Evolutionary conservation across 352 stramenopile species (phyloP).

Genomic region (Nothophytophthora sp.): DNA sequence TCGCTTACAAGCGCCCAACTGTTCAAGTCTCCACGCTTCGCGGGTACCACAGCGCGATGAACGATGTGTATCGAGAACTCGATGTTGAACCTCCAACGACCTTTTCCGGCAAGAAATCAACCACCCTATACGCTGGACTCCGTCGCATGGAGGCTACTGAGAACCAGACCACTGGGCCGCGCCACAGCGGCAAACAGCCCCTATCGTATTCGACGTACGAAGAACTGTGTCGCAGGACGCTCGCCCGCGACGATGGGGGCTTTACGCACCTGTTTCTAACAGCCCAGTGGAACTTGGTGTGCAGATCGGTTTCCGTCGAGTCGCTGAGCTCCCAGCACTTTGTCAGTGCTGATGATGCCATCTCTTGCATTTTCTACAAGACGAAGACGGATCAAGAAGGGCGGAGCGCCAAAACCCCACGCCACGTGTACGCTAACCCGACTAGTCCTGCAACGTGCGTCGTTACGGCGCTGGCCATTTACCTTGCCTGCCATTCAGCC

Average conservation of each 20-base stretch:
- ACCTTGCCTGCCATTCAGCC: neutral
- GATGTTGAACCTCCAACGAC: too few species aligned
- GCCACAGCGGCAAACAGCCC: neutral
- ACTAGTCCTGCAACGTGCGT: neutral
- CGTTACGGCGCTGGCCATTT: neutral
- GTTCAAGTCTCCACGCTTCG: too few species aligned
- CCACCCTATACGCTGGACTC: too few species aligned
- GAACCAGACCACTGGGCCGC: too few species aligned
- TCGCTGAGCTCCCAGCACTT: slow-evolving; percentile 9
- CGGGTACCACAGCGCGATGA: too few species aligned
- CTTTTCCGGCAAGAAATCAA: too few species aligned
- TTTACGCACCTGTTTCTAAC: slow-evolving; percentile 19
- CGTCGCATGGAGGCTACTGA: too few species aligned
- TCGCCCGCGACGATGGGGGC: neutral
- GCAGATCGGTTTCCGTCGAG: slow-evolving; percentile 11
- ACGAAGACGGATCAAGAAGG: slow-evolving; percentile 12
- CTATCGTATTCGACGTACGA: neutral
- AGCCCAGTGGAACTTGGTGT: slow-evolving; percentile 24
- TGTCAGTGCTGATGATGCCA: neutral
- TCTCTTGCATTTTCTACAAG: slow-evolving; percentile 9
- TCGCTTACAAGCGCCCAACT: too few species aligned
- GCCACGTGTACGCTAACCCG: slow-evolving; percentile 6
- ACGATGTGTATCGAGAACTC: too few species aligned
- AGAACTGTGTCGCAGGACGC: neutral
- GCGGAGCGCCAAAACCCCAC: neutral